Evolutionary conservation across 2,329 filamentous ascomycete genomes (phyloP).

Genomic region (Akanthomyces uredinophilus): DNA sequence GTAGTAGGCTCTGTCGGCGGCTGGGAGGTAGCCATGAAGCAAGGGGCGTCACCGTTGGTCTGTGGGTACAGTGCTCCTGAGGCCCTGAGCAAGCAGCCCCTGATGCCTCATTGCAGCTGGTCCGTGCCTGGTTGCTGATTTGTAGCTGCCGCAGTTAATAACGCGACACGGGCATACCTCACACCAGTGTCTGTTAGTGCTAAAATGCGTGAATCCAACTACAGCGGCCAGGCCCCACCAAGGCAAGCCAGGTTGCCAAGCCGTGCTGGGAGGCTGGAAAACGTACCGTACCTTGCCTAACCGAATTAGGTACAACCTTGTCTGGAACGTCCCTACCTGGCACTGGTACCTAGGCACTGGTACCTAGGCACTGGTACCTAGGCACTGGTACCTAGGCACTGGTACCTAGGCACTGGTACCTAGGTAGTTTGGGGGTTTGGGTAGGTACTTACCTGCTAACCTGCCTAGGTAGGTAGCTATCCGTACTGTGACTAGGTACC

Average conservation of each 20-base stretch:
- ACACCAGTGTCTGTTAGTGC: background rate
- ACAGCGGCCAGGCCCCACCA: background rate
- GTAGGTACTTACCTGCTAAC: too few relatives aligned
- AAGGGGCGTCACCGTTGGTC: slow-evolving; percentile 14
- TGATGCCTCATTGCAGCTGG: slow-evolving; percentile 11
- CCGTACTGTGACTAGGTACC: too few relatives aligned
- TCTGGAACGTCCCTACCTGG: too few relatives aligned
- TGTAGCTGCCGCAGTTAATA: background rate
- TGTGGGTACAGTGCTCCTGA: slow-evolving; percentile 10
- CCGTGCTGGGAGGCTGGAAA: background rate
- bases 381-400: too few relatives aligned
- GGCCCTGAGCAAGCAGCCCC: slow-evolving; percentile 11
- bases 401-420: too few relatives aligned
- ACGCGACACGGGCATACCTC: background rate
- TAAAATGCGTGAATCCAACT: background rate
- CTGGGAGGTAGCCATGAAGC: background rate
- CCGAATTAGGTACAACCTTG: background rate
- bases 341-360: too few relatives aligned
- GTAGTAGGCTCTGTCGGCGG: background rate
- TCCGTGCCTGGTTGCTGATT: slow-evolving; percentile 12
- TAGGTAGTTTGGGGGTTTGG: too few relatives aligned
- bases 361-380: too few relatives aligned
- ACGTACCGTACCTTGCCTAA: background rate
- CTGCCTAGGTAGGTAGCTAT: too few relatives aligned
- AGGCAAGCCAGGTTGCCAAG: too few relatives aligned